Evolutionary conservation across 106 monocot species (phyloP), one percentile per base, ranked within the genome.

Genomic region (Dendrobium nobile): DNA sequence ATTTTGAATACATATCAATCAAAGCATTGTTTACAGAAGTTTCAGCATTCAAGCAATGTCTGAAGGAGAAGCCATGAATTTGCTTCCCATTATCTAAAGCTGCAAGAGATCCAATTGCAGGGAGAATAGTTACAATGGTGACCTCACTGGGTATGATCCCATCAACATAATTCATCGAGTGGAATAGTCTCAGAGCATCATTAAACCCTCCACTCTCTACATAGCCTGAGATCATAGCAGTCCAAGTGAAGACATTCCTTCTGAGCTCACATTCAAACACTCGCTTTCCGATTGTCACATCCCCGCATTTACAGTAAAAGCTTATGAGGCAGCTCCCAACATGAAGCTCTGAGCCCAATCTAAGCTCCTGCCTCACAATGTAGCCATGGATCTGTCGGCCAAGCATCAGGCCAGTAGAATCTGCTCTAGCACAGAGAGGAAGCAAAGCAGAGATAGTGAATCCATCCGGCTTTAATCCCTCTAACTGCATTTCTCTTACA

Each of bases 1-100:
- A 90, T 80, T 93, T 90, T 27, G 86, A 84, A 82, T 93, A 94
- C 84, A 85, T 91, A 65, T 87, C 88, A 61, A 98, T 92, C 77
- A 98, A 83, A 85, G 92, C 88, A 82, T 98, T 93, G 82, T 89
- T 95, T 68, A 98, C 54, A 19, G 85, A 84, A 84, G 54, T 45
- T 68, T 92, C 84, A 27, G 56, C 47, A 70, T 72, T 80, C 61
- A 88, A 84, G 11, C 16, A 72, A 4, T 27, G 47, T 79, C 86
- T 88, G 27, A 88, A 41, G 17, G 89, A 70, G 77, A 88, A 91
- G 19, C 86, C 85, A 79, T 92, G 92, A 73, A 94, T 81, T 81
- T 92, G 86, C 80, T 94, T 98, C 55, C 86, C 91, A 10, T 70
- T 78, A 2, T 27, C 56, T 55, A 91, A 80, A 20, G 77, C 85